A percentile compares a stretch with the other conserved stretches of the same genome.
These are phyloP conservation scores for Saturnispora sanitii DNA, from an alignment of 805 yeast genomes.

Conservation along the genomic window DNA sequence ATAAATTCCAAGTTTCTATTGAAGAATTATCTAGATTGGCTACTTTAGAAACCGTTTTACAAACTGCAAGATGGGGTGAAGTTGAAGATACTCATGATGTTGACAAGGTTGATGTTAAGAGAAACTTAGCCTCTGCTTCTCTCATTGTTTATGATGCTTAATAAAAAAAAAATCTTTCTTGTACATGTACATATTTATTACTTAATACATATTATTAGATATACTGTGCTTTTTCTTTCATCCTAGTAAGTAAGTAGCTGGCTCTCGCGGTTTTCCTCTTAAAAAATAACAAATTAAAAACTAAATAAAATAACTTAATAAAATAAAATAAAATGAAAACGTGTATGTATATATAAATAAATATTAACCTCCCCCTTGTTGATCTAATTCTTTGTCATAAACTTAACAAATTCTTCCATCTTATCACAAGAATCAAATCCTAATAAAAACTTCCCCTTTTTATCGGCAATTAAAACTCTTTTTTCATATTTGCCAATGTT, in stretches of 20 bases:
- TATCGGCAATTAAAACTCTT: slow-evolving; percentile 4
- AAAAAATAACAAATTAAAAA: too few species aligned
- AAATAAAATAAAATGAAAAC: too few species aligned
- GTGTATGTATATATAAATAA: too few species aligned
- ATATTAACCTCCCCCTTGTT: too few species aligned
- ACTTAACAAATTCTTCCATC: slow-evolving; percentile 2
- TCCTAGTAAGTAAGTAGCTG: too few species aligned
- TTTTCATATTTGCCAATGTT: neutral
- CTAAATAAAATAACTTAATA: too few species aligned
- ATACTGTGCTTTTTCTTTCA: neutral
- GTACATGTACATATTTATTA: neutral
- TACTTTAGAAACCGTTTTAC: slow-evolving; percentile 72
- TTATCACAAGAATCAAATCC: slow-evolving; percentile 9
- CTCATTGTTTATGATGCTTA: slow-evolving; percentile 31
- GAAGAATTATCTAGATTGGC: slow-evolving; percentile 72
- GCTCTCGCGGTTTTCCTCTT: too few species aligned
- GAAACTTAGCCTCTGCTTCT: slow-evolving; percentile 75
- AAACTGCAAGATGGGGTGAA: slow-evolving; percentile 92
- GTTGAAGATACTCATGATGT: slow-evolving; percentile 98
- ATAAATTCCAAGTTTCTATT: slow-evolving; percentile 32
- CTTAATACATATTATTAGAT: neutral
- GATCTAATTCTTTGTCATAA: too few species aligned
- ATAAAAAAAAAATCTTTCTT: too few species aligned
- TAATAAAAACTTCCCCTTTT: slow-evolving; percentile 7
- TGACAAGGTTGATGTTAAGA: slow-evolving; percentile 79